Evolutionary conservation across 108 stramenopile species (phyloP).

Genomic region (Discostella stelligeroides): DNA sequence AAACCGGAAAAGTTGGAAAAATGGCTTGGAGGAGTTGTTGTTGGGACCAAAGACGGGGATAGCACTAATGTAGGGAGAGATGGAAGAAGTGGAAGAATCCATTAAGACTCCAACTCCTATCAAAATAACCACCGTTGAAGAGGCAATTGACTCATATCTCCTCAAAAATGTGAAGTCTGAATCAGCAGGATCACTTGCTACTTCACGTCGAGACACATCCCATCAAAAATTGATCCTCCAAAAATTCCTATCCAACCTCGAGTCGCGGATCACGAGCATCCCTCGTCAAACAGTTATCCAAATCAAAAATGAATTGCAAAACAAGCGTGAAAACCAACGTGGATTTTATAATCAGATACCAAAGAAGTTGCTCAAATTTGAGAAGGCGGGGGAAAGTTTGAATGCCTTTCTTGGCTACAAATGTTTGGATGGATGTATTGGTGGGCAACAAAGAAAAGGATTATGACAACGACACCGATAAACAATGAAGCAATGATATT

Average conservation of each 20-base stretch:
- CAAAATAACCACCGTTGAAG: conserved; percentile 29
- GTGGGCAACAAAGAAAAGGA: conserved; percentile 14
- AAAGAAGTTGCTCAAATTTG: conserved; percentile 58
- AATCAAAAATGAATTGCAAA: conserved; percentile 38
- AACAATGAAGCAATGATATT: neutral
- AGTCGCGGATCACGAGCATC: conserved; percentile 37
- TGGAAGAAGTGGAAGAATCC: conserved; percentile 11
- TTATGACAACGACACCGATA: conserved; percentile 26
- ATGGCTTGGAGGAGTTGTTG: conserved; percentile 48
- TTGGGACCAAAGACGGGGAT: too few relatives aligned
- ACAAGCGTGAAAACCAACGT: conserved; percentile 34
- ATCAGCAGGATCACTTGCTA: neutral
- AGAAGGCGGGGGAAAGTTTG: conserved; percentile 61
- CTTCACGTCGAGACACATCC: conserved; percentile 40
- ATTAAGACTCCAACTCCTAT: too few relatives aligned
- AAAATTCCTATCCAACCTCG: conserved; percentile 40
- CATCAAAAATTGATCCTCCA: conserved; percentile 32
- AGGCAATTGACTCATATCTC: conserved; percentile 39
- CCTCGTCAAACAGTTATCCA: conserved; percentile 34
- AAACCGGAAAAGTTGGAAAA: conserved; percentile 33
- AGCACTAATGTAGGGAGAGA: neutral
- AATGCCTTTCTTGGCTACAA: conserved; percentile 61
- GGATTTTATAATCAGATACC: conserved; percentile 57
- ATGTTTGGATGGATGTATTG: conserved; percentile 11
- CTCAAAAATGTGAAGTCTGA: conserved; percentile 1